Conservation (phyloP, 257 asterid genomes). For the Solanum appendiculatum region DNA sequence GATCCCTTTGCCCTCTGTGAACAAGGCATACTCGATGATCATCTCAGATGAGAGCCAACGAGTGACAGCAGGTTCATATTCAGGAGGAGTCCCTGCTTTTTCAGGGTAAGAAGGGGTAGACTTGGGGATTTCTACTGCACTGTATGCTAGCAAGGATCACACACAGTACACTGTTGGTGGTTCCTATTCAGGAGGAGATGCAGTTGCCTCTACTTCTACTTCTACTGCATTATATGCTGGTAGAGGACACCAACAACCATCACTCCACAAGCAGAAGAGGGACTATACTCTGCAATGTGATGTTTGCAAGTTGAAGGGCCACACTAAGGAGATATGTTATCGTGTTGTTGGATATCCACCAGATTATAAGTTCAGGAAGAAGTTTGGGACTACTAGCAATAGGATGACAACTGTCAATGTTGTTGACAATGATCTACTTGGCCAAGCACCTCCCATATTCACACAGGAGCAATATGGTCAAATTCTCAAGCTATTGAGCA, state of each 20-base stretch:
- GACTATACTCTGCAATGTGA: background rate
- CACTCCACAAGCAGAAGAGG: background rate
- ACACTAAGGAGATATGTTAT: background rate
- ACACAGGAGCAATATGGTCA: background rate
- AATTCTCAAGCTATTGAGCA: background rate
- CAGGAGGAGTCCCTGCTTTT: too few species aligned
- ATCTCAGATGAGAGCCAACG: background rate
- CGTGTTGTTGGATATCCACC: background rate
- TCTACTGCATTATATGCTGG: background rate
- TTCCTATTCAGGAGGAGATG: background rate
- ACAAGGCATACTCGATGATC: background rate
- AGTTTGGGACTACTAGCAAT: background rate
- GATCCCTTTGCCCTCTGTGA: background rate
- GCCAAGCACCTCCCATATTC: background rate
- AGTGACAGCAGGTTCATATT: background rate
- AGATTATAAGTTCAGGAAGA: background rate
- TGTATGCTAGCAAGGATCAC: background rate
- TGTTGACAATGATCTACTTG: background rate
- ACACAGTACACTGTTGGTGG: too few species aligned
- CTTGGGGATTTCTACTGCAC: background rate
- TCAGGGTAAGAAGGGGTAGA: too few species aligned
- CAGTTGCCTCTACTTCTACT: background rate
- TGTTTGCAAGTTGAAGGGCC: background rate
- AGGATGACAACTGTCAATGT: background rate
- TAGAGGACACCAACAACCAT: background rate